These are phyloP conservation scores for Yarrowia keelungensis DNA, from an alignment of 805 yeast species.

Conservation along the genomic window DNA sequence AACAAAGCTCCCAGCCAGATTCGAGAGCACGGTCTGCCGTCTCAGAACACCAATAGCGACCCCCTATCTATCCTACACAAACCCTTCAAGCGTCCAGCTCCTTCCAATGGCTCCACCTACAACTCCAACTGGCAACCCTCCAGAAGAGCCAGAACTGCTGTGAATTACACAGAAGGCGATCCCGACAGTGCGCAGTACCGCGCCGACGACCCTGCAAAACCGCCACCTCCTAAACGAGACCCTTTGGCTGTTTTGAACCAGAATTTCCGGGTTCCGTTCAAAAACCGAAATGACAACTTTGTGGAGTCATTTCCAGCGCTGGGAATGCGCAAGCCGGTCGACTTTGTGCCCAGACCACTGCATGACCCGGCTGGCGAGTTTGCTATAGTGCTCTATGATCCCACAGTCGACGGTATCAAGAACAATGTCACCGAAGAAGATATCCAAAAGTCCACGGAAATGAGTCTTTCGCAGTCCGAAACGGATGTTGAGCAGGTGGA, in stretches of 20 bases:
- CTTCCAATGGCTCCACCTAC: background rate
- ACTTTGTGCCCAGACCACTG: slow-evolving; percentile 84
- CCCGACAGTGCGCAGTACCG: background rate
- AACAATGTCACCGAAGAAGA: slow-evolving; percentile 43
- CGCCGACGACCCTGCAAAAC: background rate
- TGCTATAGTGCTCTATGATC: slow-evolving; percentile 94
- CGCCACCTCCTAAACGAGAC: background rate
- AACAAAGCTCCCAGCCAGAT: slow-evolving; percentile 34
- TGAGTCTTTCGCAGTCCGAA: slow-evolving; percentile 46
- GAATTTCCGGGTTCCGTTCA: slow-evolving; percentile 28
- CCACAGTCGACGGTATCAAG: slow-evolving; percentile 71
- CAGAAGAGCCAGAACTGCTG: background rate
- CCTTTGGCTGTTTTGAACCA: slow-evolving; percentile 37
- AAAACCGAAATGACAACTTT: slow-evolving; percentile 2
- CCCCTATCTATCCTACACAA: background rate
- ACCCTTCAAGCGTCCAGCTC: slow-evolving; percentile 30
- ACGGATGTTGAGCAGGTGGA: slow-evolving; percentile 48
- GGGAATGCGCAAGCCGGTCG: slow-evolving; percentile 74
- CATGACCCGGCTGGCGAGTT: slow-evolving; percentile 94
- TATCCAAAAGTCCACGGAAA: slow-evolving; percentile 42
- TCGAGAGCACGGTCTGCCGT: slow-evolving; percentile 17
- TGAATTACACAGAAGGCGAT: slow-evolving; percentile 5
- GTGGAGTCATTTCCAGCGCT: slow-evolving; percentile 60
- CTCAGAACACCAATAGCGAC: background rate
- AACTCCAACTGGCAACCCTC: slow-evolving; percentile 30